Conservation (phyloP, 176 grass and related monocot genomes). For the Oryza rufipogon region DNA sequence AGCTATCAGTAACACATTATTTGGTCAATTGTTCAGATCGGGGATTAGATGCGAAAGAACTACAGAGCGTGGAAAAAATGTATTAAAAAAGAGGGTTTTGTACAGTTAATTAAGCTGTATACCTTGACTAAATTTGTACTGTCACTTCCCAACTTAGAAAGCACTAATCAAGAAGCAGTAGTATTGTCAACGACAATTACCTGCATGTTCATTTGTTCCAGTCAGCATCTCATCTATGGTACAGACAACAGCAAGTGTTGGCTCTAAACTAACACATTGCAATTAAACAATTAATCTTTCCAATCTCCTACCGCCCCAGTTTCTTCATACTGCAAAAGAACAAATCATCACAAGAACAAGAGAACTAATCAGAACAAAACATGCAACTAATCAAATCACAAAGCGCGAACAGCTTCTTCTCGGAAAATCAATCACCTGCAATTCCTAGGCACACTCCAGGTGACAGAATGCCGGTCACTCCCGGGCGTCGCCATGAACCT, state of each 20-base stretch:
- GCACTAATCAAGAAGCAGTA: neutral
- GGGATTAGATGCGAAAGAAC: neutral
- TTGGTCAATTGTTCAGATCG: neutral
- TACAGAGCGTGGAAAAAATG: neutral
- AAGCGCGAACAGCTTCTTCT: neutral
- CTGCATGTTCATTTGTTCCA: neutral
- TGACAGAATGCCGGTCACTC: neutral
- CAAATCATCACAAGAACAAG: neutral
- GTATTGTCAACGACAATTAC: neutral
- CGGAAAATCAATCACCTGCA: conserved; percentile 51
- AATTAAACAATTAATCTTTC: neutral
- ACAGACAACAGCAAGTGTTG: neutral
- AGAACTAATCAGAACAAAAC: conserved; percentile 1
- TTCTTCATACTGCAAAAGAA: conserved; percentile 33
- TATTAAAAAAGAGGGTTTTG: too few relatives aligned
- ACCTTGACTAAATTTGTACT: neutral
- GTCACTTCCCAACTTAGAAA: neutral
- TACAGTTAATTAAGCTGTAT: too few relatives aligned
- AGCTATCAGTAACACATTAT: neutral
- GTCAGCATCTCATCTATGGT: neutral
- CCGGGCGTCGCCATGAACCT: conserved; percentile 54
- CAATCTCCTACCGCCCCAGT: conserved; percentile 16
- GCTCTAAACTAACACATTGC: neutral
- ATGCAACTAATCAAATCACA: neutral
- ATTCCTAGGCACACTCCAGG: conserved; percentile 63